Evolutionary conservation across 78 protist species (phyloP).

Genomic region (Trichosphaerium sp.): DNA sequence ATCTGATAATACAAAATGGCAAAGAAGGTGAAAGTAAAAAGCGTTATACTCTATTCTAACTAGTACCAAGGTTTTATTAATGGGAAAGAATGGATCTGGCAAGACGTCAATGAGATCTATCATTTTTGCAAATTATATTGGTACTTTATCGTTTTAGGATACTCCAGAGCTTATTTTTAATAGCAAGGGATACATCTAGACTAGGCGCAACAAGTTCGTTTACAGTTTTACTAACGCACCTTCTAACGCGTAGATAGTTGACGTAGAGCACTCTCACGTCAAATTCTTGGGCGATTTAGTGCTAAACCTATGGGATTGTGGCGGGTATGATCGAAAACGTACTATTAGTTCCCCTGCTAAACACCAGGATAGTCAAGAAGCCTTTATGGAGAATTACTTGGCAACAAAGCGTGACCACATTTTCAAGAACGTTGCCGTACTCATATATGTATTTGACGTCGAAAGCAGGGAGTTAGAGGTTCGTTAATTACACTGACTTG

Average conservation of each 20-base stretch:
- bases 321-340: conserved; percentile 48
- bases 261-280: conserved; percentile 93
- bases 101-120: conserved; percentile 95
- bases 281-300: conserved; percentile 92
- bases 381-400: conserved; percentile 90
- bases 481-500: not conserved
- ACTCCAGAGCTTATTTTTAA: too few relatives aligned
- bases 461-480: conserved; percentile 55
- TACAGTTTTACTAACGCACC: not conserved
- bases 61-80: conserved; percentile 71
- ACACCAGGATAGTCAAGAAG: conserved; percentile 51
- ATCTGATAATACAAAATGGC: too few relatives aligned
- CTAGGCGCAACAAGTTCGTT: conserved; percentile 75
- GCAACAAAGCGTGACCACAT: conserved; percentile 89
- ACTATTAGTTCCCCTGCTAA: not conserved
- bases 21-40: conserved; percentile 1
- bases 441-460: conserved; percentile 89
- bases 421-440: conserved; percentile 91
- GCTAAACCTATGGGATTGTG: conserved; percentile 97
- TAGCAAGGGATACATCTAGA: conserved; percentile 85
- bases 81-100: conserved; percentile 87
- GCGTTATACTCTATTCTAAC: not conserved
- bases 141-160: too few relatives aligned
- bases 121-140: conserved; percentile 89
- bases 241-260: conserved; percentile 27